A percentile compares a stretch with the other conserved stretches of the same genome.
These are phyloP conservation scores for Neodidymelliopsis sp. DNA, from an alignment of 2,329 filamentous ascomycete genomes.

Conservation along the genomic window DNA sequence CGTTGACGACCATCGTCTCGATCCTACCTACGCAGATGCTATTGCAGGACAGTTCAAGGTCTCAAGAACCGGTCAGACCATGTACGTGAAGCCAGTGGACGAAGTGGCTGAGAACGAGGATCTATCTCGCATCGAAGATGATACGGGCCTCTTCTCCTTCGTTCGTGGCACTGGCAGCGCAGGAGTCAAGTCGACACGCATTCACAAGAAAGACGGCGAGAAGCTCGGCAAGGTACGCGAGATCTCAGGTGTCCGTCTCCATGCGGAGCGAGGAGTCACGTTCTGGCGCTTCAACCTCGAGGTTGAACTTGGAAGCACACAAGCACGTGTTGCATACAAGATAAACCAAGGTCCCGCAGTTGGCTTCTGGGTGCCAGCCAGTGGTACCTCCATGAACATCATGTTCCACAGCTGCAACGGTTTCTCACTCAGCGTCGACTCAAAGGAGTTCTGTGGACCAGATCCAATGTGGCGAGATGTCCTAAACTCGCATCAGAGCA, in stretches of 20 bases:
- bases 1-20: slow-evolving; percentile 67
- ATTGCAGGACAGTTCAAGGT: slow-evolving; percentile 87
- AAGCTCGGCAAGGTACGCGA: slow-evolving; percentile 82
- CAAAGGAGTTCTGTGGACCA: slow-evolving; percentile 84
- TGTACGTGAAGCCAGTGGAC: slow-evolving; percentile 90
- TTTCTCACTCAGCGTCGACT: slow-evolving; percentile 81
- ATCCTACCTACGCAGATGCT: slow-evolving; percentile 86
- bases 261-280: slow-evolving; percentile 84
- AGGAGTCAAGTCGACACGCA: slow-evolving; percentile 53
- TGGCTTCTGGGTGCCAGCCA: slow-evolving; percentile 93
- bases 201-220: slow-evolving; percentile 74
- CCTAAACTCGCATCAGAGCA: slow-evolving; percentile 87
- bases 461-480: slow-evolving; percentile 98
- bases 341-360: slow-evolving; percentile 90
- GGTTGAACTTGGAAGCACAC: slow-evolving; percentile 78
- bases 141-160: slow-evolving; percentile 82
- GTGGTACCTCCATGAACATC: slow-evolving; percentile 90
- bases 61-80: slow-evolving; percentile 81
- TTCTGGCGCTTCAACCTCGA: slow-evolving; percentile 99
- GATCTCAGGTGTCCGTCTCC: slow-evolving; percentile 80
- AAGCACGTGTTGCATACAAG: slow-evolving; percentile 90
- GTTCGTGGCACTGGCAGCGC: slow-evolving; percentile 55
- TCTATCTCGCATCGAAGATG: slow-evolving; percentile 79
- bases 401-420: slow-evolving; percentile 99
- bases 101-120: slow-evolving; percentile 81